phyloP scores from a whole-genome alignment of 768 basidiomycete species.

The Hebeloma cylindrosporum region DNA sequence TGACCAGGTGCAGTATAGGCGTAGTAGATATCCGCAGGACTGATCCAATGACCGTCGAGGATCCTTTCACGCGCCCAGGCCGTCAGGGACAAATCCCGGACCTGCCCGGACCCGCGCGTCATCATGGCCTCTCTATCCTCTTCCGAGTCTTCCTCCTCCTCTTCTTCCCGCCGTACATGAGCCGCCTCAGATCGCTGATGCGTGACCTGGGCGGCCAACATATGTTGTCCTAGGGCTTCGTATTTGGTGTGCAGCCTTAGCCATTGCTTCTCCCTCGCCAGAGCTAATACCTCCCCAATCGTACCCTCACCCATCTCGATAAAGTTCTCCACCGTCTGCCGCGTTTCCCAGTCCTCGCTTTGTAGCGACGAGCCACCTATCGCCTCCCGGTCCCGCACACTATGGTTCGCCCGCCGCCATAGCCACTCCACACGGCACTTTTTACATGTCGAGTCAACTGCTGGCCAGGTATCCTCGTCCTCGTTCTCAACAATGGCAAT shows the following conservation, averaged over 20 bases:
- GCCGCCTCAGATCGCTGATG: conserved; percentile 10
- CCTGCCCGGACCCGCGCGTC: conserved; percentile 41
- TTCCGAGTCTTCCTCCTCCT: conserved; percentile 45
- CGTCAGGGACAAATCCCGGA: conserved; percentile 56
- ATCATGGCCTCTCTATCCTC: conserved; percentile 44
- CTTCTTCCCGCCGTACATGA: conserved; percentile 23
- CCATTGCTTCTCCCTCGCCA: conserved; percentile 75
- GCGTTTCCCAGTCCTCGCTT: conserved; percentile 62
- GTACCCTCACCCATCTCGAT: conserved; percentile 72
- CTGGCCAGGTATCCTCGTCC: conserved; percentile 67
- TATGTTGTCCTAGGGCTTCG: conserved; percentile 64
- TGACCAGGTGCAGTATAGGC: conserved; percentile 38
- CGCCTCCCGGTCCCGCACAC: conserved; percentile 53
- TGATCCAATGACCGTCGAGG: conserved; percentile 75
- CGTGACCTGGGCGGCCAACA: conserved; percentile 58
- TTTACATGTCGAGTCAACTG: conserved; percentile 66
- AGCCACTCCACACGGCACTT: conserved; percentile 66
- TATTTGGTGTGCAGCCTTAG: conserved; percentile 63
- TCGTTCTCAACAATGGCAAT: conserved; percentile 67
- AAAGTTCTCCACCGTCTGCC: conserved; percentile 68
- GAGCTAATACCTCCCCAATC: conserved; percentile 55
- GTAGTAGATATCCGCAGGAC: conserved; percentile 72
- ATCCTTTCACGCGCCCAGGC: conserved; percentile 75
- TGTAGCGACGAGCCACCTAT: conserved; percentile 46
- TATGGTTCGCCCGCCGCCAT: conserved; percentile 54